Conservation (phyloP, 2,329 filamentous ascomycete genomes). For the Nothomitra cinnamomea region DNA sequence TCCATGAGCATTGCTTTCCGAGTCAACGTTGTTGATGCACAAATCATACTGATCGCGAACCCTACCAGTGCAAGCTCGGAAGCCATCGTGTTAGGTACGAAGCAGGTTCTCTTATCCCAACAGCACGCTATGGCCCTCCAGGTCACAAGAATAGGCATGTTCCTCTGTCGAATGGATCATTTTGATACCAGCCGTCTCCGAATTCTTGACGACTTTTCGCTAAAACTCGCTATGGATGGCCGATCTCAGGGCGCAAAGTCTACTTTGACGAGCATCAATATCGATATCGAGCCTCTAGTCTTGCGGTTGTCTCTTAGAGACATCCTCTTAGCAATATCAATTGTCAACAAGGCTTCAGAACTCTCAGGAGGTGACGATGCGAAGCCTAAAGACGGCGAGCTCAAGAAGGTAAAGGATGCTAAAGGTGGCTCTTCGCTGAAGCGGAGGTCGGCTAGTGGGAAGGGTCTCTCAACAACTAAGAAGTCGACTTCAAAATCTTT, state of each 20-base stretch:
- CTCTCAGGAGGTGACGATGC: slow-evolving; percentile 48
- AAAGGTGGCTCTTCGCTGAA: slow-evolving; percentile 27
- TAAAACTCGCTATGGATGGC: slow-evolving; percentile 76
- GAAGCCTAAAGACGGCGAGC: slow-evolving; percentile 23
- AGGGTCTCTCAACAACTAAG: slow-evolving; percentile 26
- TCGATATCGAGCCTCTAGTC: slow-evolving; percentile 82
- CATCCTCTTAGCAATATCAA: slow-evolving; percentile 85
- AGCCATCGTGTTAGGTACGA: slow-evolving; percentile 85
- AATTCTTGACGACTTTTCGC: slow-evolving; percentile 91
- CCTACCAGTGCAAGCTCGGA: slow-evolving; percentile 80
- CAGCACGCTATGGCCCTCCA: slow-evolving; percentile 91
- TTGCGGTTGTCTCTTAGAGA: slow-evolving; percentile 81
- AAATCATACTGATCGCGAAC: slow-evolving; percentile 92
- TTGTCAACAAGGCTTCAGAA: slow-evolving; percentile 78
- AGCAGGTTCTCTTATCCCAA: slow-evolving; percentile 81
- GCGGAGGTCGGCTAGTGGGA: slow-evolving; percentile 29
- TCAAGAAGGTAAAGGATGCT: slow-evolving; percentile 33
- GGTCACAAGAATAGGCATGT: slow-evolving; percentile 92
- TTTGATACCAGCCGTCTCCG: slow-evolving; percentile 82
- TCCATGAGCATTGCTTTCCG: slow-evolving; percentile 71
- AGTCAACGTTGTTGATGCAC: slow-evolving; percentile 87
- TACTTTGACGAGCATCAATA: slow-evolving; percentile 57
- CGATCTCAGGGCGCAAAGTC: slow-evolving; percentile 40
- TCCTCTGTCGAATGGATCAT: slow-evolving; percentile 92
- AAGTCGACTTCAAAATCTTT: slow-evolving; percentile 29